Percentiles rank a stretch among this genome's conserved stretches.
phyloP scores from a whole-genome alignment of 2,329 filamentous ascomycete genomes.

The Graphilbum ipis-grandicollis region DNA sequence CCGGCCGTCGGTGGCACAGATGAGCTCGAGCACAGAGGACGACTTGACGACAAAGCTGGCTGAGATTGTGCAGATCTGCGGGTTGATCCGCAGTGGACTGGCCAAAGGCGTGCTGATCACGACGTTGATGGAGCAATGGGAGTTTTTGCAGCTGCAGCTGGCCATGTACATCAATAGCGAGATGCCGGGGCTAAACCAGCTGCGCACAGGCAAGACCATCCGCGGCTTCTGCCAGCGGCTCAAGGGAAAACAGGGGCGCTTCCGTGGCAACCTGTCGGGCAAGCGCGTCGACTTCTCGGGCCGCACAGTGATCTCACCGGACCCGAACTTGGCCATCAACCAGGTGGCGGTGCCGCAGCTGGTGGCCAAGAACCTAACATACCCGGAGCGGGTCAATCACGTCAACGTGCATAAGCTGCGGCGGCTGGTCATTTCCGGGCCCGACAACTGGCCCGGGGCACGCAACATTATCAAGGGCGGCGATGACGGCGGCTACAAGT shows the following conservation, averaged over 20 bases:
- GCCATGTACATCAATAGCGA: conserved; percentile 98
- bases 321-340: conserved; percentile 85
- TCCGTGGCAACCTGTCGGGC: conserved; percentile 89
- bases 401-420: conserved; percentile 76
- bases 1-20: conserved; percentile 82
- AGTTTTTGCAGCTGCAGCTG: conserved; percentile 86
- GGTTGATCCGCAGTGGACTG: conserved; percentile 67
- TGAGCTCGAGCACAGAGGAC: conserved; percentile 85
- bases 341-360: conserved; percentile 81
- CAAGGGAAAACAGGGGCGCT: conserved; percentile 94
- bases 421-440: conserved; percentile 57
- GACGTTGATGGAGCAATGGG: conserved; percentile 96
- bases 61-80: conserved; percentile 86
- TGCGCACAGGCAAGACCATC: conserved; percentile 72
- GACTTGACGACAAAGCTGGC: conserved; percentile 94
- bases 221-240: conserved; percentile 87
- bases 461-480: conserved; percentile 38
- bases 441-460: conserved; percentile 70
- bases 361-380: conserved; percentile 93
- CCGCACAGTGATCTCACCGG: conserved; percentile 91
- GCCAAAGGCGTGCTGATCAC: conserved; percentile 69
- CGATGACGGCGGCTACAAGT: conserved; percentile 48
- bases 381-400: conserved; percentile 71
- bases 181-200: conserved; percentile 78
- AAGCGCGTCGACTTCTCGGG: conserved; percentile 98